Percentiles rank a stretch among this genome's conserved stretches.
Evolutionary conservation across 2,329 filamentous ascomycete species (phyloP).

Genomic region (Exophiala mesophila): DNA sequence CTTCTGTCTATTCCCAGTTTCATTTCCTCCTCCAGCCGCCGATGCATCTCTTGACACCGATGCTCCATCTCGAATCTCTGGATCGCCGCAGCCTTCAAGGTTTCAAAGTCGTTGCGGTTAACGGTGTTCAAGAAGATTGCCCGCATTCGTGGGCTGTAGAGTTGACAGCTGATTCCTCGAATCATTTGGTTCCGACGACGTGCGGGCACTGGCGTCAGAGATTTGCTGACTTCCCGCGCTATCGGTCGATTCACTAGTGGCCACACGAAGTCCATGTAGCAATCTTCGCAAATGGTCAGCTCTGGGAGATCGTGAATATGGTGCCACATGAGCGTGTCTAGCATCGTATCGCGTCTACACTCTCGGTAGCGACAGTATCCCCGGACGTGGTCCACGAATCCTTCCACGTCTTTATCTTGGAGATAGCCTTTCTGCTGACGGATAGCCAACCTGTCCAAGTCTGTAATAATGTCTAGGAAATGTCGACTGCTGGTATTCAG

Average conservation of each 20-base stretch:
- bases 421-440: conserved; percentile 34
- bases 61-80: conserved; percentile 54
- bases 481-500: conserved; percentile 59
- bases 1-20: conserved; percentile 51
- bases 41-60: conserved; percentile 54
- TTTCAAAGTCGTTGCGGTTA: conserved; percentile 60
- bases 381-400: conserved; percentile 60
- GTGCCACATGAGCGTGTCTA: conserved; percentile 67
- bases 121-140: conserved; percentile 65
- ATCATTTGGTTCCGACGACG: conserved; percentile 33
- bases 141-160: conserved; percentile 78
- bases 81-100: conserved; percentile 59
- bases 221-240: conserved; percentile 60
- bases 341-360: conserved; percentile 60
- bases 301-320: conserved; percentile 69
- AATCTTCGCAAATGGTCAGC: conserved; percentile 81
- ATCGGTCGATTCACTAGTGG: conserved; percentile 57
- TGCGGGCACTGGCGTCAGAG: conserved; percentile 54
- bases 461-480: conserved; percentile 54
- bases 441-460: conserved; percentile 51
- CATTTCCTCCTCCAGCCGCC: conserved; percentile 53
- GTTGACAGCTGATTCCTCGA: conserved; percentile 58
- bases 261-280: conserved; percentile 73
- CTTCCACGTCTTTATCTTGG: conserved; percentile 49
- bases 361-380: conserved; percentile 56